phyloP scores from a whole-genome alignment of 164 flowering plant species.

The Annona cherimola region DNA sequence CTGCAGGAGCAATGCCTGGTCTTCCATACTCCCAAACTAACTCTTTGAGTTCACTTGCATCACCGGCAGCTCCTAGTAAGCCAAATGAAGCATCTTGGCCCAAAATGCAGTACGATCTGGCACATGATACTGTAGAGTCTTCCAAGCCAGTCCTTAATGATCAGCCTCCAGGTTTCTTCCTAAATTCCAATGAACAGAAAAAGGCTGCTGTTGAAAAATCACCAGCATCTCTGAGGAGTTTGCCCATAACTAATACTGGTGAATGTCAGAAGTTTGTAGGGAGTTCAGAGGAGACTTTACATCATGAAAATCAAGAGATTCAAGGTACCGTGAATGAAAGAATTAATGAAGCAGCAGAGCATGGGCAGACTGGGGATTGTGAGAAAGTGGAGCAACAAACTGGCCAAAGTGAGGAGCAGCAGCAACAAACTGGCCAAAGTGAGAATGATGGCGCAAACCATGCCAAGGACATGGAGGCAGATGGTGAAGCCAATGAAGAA shows the following conservation, averaged over 20 bases:
- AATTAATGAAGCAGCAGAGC: conserved; percentile 5
- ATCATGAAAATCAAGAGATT: conserved; percentile 7
- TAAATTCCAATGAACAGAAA: conserved; percentile 13
- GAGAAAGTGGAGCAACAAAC: conserved; percentile 12
- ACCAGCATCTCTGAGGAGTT: conserved; percentile 9
- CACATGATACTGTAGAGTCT: conserved; percentile 30
- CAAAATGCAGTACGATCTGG: conserved; percentile 33
- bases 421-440: conserved; percentile 4
- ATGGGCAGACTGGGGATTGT: conserved; percentile 21
- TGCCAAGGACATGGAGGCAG: conserved; percentile 25
- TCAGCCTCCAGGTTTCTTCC: conserved; percentile 9
- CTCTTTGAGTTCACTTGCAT: conserved; percentile 17
- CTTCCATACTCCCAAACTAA: conserved; percentile 8
- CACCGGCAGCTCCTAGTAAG: conserved; percentile 11
- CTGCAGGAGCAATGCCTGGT: conserved; percentile 22
- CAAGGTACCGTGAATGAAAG: conserved; percentile 6
- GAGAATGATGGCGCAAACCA: conserved; percentile 21
- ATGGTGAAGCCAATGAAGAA: conserved; percentile 22
- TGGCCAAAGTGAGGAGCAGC: conserved; percentile 4
- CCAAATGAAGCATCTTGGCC: conserved; percentile 20
- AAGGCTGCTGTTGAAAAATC: conserved; percentile 8
- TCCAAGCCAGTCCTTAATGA: conserved; percentile 9
- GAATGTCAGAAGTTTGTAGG: conserved; percentile 7
- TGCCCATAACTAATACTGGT: conserved; percentile 13
- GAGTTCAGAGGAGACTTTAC: conserved; percentile 10